Base-by-base conservation (phyloP, 768 basidiomycete species). In the Daedaleopsis sinensis region DNA sequence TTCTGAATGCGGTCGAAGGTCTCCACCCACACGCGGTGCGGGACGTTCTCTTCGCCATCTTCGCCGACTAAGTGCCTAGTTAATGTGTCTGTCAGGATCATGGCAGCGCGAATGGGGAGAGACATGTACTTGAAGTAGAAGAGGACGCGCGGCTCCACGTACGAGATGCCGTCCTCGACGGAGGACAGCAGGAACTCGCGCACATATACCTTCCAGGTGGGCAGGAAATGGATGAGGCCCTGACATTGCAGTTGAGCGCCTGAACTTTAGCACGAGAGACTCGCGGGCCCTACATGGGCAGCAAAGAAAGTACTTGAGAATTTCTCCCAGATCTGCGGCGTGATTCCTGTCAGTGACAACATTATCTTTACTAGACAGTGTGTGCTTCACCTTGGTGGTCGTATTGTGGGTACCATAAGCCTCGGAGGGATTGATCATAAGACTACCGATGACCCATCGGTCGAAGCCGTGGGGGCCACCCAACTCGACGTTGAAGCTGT, bases 341-440 rank as follows among this genome's bases (percentile, higher is more conserved):
- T 32, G 15, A n/a, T 19, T 24, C 21, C 5, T 42, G 44, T 23
- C 35, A 39, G 36, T 16, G n/a, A 13, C 37, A 21, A 44, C 3
- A 39, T 7, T 11, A 8, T 23, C 15, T 52, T 13, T 8, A n/a
- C n/a, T n/a, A 18, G 18, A 18, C 24, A 32, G 10, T 15, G 27
- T 2, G 43, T 13, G 12, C 44, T 32, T 35, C 21, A 85, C 90
- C 81, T 90, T 89, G 3, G 78, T 74, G 11, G 86, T 78, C 5
- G 88, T 90, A 55, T 90, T 89, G 62, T 91, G 87, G 2, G 87
- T 91, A 5, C 80, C 77, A 65, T 92, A 91, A 5, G 89, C 89
- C 65, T 91, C 87, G 2, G 78, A 76, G 11, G 90, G 87, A 70
- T 87, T 84, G 66, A 93, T 90, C 53, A 80, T 85, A 77, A 90